phyloP scores from a whole-genome alignment of 2,329 filamentous ascomycete genomes.

The Sarocladium kiliense region DNA sequence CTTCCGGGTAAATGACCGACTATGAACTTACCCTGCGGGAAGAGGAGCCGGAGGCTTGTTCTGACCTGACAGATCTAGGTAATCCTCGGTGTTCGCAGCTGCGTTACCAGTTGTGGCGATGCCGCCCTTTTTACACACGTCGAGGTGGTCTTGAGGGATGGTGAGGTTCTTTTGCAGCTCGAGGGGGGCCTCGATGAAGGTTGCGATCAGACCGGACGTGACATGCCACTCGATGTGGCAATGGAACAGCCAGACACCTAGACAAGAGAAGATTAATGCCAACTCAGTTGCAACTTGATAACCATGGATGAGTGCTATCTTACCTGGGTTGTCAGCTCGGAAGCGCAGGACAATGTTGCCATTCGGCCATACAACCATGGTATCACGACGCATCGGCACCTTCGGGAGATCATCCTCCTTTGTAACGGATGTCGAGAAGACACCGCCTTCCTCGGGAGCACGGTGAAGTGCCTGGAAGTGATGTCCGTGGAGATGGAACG shows the following conservation, averaged over 20 bases:
- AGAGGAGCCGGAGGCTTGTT: conserved; percentile 50
- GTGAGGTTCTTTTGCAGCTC: conserved; percentile 54
- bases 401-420: conserved; percentile 42
- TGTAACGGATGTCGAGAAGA: conserved; percentile 42
- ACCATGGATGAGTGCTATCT: too few relatives aligned
- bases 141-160: conserved; percentile 55
- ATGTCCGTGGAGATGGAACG: conserved; percentile 76
- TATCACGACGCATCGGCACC: conserved; percentile 64
- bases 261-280: not conserved
- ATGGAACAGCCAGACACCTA: conserved; percentile 65
- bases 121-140: conserved; percentile 49
- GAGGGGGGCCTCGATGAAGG: conserved; percentile 58
- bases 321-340: conserved; percentile 60
- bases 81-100: conserved; percentile 61
- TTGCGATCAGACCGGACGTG: conserved; percentile 59
- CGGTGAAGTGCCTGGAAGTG: conserved; percentile 65
- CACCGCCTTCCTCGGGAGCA: conserved; percentile 50
- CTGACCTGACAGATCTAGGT: conserved; percentile 58
- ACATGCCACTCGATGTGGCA: conserved; percentile 81
- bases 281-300: too few relatives aligned
- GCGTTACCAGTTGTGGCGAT: conserved; percentile 63
- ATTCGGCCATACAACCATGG: conserved; percentile 56
- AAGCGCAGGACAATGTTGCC: conserved; percentile 68
- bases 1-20: not conserved
- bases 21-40: conserved; percentile 51